A percentile compares a stretch with the other conserved stretches of the same genome.
Conservation (phyloP, 768 basidiomycete species). For the Leccinum olivaceopallidum region DNA sequence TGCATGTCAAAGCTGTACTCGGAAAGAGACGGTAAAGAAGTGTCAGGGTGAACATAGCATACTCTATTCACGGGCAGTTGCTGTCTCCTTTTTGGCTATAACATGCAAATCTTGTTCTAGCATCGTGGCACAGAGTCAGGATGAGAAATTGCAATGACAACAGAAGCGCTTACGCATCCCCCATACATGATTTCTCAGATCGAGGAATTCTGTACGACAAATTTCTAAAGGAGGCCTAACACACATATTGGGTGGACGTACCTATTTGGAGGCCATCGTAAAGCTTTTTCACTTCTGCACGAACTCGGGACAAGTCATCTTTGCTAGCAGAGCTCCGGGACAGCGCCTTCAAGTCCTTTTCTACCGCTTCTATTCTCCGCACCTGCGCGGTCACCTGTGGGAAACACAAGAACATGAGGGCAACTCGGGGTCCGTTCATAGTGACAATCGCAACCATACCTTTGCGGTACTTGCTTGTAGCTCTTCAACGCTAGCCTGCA, state of each 20-base stretch:
- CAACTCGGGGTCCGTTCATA: background rate
- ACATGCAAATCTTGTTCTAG: constrained; percentile 82
- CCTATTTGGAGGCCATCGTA: constrained; percentile 84
- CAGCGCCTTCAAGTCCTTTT: constrained; percentile 84
- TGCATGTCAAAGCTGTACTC: background rate
- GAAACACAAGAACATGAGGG: background rate
- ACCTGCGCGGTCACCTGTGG: constrained; percentile 80
- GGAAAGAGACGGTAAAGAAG: background rate
- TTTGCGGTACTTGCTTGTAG: constrained; percentile 82
- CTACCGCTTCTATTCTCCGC: constrained; percentile 79
- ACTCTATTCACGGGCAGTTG: constrained; percentile 54
- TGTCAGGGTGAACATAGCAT: constrained; percentile 12
- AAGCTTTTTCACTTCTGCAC: constrained; percentile 84
- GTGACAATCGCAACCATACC: constrained; percentile 37
- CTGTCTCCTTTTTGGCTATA: constrained; percentile 65
- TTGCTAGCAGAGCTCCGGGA: constrained; percentile 65
- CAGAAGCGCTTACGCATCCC: constrained; percentile 69
- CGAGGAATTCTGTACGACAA: constrained; percentile 63
- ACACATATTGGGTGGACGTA: constrained; percentile 32
- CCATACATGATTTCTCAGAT: constrained; percentile 81
- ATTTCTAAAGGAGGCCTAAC: background rate
- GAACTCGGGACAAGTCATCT: constrained; percentile 74
- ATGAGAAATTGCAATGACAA: background rate
- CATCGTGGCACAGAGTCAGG: background rate
- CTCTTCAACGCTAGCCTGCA: constrained; percentile 87